Conservation (phyloP, 2,329 filamentous ascomycete genomes). For the Neofusicoccum ribis region DNA sequence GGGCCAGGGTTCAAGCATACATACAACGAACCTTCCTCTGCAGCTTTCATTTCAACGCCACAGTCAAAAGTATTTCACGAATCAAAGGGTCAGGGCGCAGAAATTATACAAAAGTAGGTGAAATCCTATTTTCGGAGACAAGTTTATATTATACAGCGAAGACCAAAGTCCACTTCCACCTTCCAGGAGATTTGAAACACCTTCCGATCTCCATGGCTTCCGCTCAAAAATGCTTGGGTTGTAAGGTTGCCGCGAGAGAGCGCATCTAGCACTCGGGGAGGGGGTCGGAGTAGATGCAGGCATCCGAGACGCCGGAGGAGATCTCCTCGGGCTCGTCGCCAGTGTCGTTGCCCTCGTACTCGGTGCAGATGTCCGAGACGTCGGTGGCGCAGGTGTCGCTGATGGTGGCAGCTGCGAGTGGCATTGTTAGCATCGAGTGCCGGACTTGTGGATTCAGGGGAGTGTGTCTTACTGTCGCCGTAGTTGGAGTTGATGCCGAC, state of each 20-base stretch:
- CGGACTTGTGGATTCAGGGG: neutral
- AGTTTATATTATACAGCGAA: conserved; percentile 11
- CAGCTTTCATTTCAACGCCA: too few relatives aligned
- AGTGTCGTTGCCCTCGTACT: conserved; percentile 36
- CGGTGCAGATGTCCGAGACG: conserved; percentile 37
- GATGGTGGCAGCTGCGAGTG: conserved; percentile 10
- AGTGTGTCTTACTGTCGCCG: conserved; percentile 39
- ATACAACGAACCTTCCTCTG: too few relatives aligned
- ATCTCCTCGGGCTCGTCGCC: conserved; percentile 36
- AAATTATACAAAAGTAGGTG: neutral
- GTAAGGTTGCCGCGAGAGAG: neutral
- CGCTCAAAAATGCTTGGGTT: neutral
- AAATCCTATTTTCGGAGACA: conserved; percentile 8
- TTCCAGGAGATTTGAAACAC: neutral
- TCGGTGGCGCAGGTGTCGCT: conserved; percentile 27
- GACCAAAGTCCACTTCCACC: conserved; percentile 3
- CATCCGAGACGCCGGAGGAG: conserved; percentile 31
- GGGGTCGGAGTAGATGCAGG: conserved; percentile 32
- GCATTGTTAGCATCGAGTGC: neutral
- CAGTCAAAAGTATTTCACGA: too few relatives aligned
- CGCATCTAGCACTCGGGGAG: conserved; percentile 18
- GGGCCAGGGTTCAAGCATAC: too few relatives aligned
- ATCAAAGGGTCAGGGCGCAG: neutral
- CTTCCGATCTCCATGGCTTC: neutral
- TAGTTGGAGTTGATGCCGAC: conserved; percentile 56